Base-by-base conservation (phyloP, 192 early-diverging fungal genomes). In the Neocallimastix lanati region DNA sequence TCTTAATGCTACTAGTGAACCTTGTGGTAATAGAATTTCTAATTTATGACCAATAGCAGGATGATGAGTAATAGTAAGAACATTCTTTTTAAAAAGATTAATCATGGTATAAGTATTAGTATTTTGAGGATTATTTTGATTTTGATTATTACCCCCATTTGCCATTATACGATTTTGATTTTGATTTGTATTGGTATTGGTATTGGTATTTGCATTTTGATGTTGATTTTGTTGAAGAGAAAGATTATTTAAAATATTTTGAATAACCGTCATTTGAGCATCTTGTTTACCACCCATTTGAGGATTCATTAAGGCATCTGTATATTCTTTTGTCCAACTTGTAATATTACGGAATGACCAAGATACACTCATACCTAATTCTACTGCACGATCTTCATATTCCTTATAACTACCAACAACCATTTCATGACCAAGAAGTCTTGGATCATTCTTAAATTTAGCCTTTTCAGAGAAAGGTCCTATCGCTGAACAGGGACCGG, bases 311-410 rank as follows among this genome's bases (percentile, higher is more conserved):
- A 67, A n/a, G 9, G 50, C 50, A 67, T 67, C 0, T 6, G 50
- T 67, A 67, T 67, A 67, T 21, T 67, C 50, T 67, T 67, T 67
- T 5, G 50, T 67, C 50, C 50, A 67, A n/a, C 5, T 25, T 4
- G 25, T 67, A 9, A 67, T 67, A 67, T 67, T 67, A 67, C 50
- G 50, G 9, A 25, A 87, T 67, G 76, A 50, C 85, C 85, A 87
- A 14, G 76, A 7, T 36, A 85, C 28, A 28, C 81, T 76, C 28
- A 33, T 36, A 33, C 83, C 86, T 28, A 87, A 67, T 78, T 35
- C 76, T 1, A 87, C 86, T 16, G 86, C 86, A 13, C 79, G 77
- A 28, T 87, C 85, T 37, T 87, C 86, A 80, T 87, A 87, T 81
- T 87, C 86, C 38, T 82, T n/a, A 80, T 87, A 87, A 29, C 80